Evolutionary conservation across 2,329 filamentous ascomycete genomes (phyloP).

Genomic region (Pyricularia pennisetigena): DNA sequence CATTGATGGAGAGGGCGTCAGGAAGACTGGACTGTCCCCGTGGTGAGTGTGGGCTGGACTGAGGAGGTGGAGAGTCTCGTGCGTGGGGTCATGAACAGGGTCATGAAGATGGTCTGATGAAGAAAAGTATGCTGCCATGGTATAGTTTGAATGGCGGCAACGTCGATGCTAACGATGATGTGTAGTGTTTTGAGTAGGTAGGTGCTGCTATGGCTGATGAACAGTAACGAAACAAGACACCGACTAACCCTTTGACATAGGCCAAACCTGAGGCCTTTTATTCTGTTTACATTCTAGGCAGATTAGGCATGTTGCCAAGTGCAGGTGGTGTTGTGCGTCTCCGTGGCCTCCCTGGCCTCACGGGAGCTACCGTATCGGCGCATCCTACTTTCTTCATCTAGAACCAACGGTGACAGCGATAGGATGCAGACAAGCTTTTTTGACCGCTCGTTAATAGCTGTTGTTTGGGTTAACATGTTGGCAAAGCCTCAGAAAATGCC

Average conservation of each 20-base stretch:
- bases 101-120: not conserved
- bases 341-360: not conserved
- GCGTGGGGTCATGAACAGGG: not conserved
- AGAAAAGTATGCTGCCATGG: not conserved
- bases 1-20: conserved; percentile 2
- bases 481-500: not conserved
- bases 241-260: not conserved
- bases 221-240: not conserved
- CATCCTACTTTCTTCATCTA: not conserved
- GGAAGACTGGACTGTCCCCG: conserved; percentile 1
- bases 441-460: not conserved
- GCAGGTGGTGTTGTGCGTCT: not conserved
- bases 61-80: not conserved
- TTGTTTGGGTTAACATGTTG: not conserved
- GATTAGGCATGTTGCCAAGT: not conserved
- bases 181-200: not conserved
- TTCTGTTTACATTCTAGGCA: not conserved
- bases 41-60: conserved; percentile 1
- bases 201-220: not conserved
- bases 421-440: not conserved
- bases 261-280: not conserved
- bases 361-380: not conserved
- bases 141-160: not conserved
- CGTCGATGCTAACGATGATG: not conserved
- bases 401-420: not conserved